Conservation (phyloP, 192 early-diverging fungal species). For the Bifiguratus adelaidae region DNA sequence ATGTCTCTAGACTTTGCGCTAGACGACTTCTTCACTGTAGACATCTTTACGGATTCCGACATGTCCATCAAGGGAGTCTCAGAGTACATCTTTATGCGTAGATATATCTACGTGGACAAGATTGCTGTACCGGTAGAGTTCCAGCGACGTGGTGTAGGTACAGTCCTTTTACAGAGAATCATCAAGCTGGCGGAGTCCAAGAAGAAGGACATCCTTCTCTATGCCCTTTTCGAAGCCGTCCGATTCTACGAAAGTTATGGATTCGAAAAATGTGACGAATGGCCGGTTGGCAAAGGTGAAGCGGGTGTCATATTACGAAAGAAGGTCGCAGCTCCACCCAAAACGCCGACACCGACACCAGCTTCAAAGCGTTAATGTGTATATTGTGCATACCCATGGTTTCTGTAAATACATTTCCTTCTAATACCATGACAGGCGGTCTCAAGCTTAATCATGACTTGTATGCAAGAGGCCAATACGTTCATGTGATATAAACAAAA, state of each 20-base stretch:
- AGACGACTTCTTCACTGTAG: conserved; percentile 25
- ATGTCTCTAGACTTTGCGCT: conserved; percentile 18
- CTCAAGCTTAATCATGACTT: no score
- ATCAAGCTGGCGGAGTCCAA: conserved; percentile 8
- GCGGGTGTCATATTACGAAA: conserved; percentile 22
- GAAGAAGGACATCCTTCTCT: conserved; percentile 24
- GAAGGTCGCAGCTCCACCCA: conserved; percentile 8
- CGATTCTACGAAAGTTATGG: conserved; percentile 22
- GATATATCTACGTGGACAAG: conserved; percentile 27
- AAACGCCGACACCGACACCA: no score
- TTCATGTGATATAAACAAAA: no score
- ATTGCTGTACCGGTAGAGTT: conserved; percentile 21
- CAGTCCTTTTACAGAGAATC: conserved; percentile 18
- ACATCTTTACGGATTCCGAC: conserved; percentile 18
- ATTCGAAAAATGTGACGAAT: conserved; percentile 20
- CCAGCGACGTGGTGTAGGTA: conserved; percentile 22
- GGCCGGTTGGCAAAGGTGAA: conserved; percentile 18
- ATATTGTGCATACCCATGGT: no score
- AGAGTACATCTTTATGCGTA: conserved; percentile 27
- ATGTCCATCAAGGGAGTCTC: conserved; percentile 21
- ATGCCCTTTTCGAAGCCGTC: conserved; percentile 19
- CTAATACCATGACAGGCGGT: no score
- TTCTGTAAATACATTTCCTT: no score
- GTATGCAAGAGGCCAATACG: no score
- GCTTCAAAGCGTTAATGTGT: no score